Evolutionary conservation across 768 basidiomycete species (phyloP).

Genomic region (Auriscalpium microsporum): DNA sequence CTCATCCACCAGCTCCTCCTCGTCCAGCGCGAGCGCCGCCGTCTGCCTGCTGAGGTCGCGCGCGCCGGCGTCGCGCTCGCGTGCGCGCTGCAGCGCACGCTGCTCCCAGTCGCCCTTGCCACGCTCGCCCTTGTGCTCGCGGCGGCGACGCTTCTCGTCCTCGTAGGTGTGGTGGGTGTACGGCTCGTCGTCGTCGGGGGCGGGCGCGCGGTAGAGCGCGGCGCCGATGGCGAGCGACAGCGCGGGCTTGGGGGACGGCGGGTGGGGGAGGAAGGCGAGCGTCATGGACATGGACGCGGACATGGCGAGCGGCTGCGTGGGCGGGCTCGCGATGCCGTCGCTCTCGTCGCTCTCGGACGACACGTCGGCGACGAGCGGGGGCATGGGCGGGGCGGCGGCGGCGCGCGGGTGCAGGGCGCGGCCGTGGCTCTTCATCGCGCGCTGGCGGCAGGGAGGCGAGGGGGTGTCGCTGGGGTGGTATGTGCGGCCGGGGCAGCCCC

Average conservation of each 20-base stretch:
- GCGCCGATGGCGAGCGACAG: slow-evolving; percentile 1
- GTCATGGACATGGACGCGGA: slow-evolving; percentile 3
- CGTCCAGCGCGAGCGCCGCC: neutral
- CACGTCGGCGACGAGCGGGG: slow-evolving; percentile 52
- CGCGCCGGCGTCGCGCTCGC: neutral
- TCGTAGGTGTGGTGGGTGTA: slow-evolving; percentile 11
- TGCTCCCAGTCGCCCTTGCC: slow-evolving; percentile 13
- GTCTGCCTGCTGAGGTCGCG: slow-evolving; percentile 5
- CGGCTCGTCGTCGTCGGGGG: slow-evolving; percentile 5
- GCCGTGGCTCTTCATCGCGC: slow-evolving; percentile 19
- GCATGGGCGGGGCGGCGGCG: slow-evolving; percentile 21
- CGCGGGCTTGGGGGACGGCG: slow-evolving; percentile 1
- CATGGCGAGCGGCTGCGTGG: slow-evolving; percentile 20
- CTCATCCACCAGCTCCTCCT: slow-evolving; percentile 9
- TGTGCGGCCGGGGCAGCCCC: slow-evolving; percentile 68
- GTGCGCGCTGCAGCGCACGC: slow-evolving; percentile 1
- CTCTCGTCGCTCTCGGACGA: slow-evolving; percentile 60
- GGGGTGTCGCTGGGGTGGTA: slow-evolving; percentile 40
- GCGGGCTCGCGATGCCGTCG: slow-evolving; percentile 39
- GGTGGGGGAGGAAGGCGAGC: slow-evolving; percentile 20
- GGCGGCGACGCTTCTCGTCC: slow-evolving; percentile 15
- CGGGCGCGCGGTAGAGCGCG: slow-evolving; percentile 1
- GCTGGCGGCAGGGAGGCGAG: slow-evolving; percentile 12
- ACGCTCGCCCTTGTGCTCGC: slow-evolving; percentile 9
- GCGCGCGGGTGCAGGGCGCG: slow-evolving; percentile 42